Percentiles rank a stretch among this genome's conserved stretches.
Conservation (phyloP, 352 stramenopile species). For the Elongisporangium senticosum region DNA sequence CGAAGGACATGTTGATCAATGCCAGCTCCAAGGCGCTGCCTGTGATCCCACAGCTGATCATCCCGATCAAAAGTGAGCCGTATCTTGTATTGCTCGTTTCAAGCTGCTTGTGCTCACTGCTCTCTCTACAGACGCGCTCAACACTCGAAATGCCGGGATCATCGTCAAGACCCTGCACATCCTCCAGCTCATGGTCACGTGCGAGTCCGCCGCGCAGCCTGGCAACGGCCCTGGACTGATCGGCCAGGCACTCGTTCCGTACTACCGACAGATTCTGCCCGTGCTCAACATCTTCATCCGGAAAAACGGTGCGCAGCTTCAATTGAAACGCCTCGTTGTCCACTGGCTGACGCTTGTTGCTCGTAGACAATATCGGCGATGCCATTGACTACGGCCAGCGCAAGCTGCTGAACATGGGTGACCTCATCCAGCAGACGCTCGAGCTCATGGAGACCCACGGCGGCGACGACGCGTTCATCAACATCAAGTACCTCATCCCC, state of each 20-base stretch:
- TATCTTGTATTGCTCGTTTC: neutral
- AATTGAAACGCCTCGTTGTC: neutral
- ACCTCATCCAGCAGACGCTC: slow-evolving; percentile 96
- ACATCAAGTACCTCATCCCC: slow-evolving; percentile 98
- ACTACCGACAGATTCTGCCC: slow-evolving; percentile 96
- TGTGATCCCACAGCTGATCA: slow-evolving; percentile 97
- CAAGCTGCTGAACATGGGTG: slow-evolving; percentile 93
- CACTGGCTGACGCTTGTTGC: neutral
- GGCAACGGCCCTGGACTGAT: slow-evolving; percentile 87
- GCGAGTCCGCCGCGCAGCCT: slow-evolving; percentile 75
- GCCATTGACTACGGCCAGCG: slow-evolving; percentile 95
- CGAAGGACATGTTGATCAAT: slow-evolving; percentile 97
- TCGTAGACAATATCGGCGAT: slow-evolving; percentile 93
- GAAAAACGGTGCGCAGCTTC: slow-evolving; percentile 79
- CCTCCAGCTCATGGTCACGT: slow-evolving; percentile 93
- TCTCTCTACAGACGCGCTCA: slow-evolving; percentile 61
- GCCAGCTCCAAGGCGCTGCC: slow-evolving; percentile 94
- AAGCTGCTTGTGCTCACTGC: neutral
- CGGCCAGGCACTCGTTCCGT: slow-evolving; percentile 94
- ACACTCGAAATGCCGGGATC: slow-evolving; percentile 91
- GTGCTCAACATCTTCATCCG: slow-evolving; percentile 97
- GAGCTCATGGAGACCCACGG: slow-evolving; percentile 96
- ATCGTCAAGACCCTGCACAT: slow-evolving; percentile 98
- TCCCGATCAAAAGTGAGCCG: slow-evolving; percentile 94
- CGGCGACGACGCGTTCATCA: slow-evolving; percentile 97